phyloP scores from a whole-genome alignment of 225 moss, liverwort and hornwort species.

The Asterella californica region DNA sequence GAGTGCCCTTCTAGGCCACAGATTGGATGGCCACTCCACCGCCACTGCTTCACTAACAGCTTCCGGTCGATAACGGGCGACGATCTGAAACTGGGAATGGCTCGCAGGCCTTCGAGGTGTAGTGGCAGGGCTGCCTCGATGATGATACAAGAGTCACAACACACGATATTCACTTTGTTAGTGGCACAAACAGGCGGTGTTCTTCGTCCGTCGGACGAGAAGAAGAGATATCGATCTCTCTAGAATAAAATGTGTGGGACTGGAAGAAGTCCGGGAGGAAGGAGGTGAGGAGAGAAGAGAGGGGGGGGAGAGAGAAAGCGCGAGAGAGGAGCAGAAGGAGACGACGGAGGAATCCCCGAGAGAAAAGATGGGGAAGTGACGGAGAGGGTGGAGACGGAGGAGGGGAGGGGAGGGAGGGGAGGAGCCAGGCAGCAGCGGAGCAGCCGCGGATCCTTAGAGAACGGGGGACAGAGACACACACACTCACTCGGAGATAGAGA shows the following conservation, averaged over 20 bases:
- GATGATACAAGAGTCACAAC: background rate
- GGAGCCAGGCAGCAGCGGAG: background rate
- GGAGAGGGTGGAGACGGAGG: background rate
- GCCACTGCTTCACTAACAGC: background rate
- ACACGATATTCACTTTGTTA: too few relatives aligned
- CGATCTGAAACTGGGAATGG: background rate
- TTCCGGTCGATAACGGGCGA: background rate
- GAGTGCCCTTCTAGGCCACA: background rate
- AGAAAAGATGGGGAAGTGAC: background rate
- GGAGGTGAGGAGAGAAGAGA: background rate
- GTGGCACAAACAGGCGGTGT: background rate
- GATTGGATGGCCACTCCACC: background rate
- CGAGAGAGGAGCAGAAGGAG: background rate
- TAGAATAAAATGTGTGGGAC: background rate
- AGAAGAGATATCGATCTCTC: conserved; percentile 3
- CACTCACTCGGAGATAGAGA: background rate
- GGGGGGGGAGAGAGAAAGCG: background rate
- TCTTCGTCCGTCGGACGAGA: background rate
- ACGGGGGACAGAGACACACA: background rate
- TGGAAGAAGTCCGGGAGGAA: background rate
- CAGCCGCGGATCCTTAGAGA: background rate
- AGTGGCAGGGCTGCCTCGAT: background rate
- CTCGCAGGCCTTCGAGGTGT: too few relatives aligned
- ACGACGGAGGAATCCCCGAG: background rate
- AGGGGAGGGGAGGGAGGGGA: background rate